Percentiles rank a stretch among this genome's conserved stretches.
Conservation (phyloP, 371 early-diverging fungal species). For the Capillidium rhysosporum region DNA sequence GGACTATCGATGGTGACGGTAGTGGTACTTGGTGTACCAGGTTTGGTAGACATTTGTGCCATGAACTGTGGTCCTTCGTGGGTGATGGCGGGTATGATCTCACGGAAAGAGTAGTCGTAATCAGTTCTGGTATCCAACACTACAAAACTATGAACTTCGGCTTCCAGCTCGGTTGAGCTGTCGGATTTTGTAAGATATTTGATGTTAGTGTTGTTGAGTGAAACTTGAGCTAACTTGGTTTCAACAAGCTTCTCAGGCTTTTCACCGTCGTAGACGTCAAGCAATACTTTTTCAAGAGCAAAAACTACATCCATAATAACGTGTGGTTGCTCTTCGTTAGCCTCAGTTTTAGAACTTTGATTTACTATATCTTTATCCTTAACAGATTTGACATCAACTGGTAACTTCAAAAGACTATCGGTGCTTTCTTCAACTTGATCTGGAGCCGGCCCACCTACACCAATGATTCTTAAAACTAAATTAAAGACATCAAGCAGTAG, state of each 20-base stretch:
- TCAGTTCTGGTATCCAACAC: slow-evolving; percentile 60
- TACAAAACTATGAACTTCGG: slow-evolving; percentile 43
- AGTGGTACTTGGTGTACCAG: slow-evolving; percentile 17
- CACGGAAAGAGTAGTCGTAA: slow-evolving; percentile 53
- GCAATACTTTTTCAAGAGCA: slow-evolving; percentile 23
- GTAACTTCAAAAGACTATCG: neutral
- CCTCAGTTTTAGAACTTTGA: neutral
- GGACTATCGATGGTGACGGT: slow-evolving; percentile 64
- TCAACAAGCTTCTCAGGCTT: slow-evolving; percentile 15
- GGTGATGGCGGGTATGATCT: slow-evolving; percentile 49
- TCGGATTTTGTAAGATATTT: slow-evolving; percentile 42
- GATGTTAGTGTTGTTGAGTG: slow-evolving; percentile 26
- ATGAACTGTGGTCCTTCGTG: slow-evolving; percentile 43
- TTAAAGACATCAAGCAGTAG: slow-evolving; percentile 17
- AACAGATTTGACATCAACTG: neutral
- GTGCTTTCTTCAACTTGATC: neutral
- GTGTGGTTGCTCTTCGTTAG: slow-evolving; percentile 4
- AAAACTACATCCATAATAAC: slow-evolving; percentile 19
- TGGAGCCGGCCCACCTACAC: neutral
- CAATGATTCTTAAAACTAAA: neutral
- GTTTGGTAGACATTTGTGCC: slow-evolving; percentile 11
- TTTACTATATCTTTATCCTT: neutral
- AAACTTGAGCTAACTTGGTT: slow-evolving; percentile 26
- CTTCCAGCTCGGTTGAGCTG: slow-evolving; percentile 46
- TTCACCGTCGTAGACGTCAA: slow-evolving; percentile 45